Evolutionary conservation across 768 basidiomycete genomes (phyloP), one percentile per base, ranked within the genome.

Genomic region (Russula virescens): DNA sequence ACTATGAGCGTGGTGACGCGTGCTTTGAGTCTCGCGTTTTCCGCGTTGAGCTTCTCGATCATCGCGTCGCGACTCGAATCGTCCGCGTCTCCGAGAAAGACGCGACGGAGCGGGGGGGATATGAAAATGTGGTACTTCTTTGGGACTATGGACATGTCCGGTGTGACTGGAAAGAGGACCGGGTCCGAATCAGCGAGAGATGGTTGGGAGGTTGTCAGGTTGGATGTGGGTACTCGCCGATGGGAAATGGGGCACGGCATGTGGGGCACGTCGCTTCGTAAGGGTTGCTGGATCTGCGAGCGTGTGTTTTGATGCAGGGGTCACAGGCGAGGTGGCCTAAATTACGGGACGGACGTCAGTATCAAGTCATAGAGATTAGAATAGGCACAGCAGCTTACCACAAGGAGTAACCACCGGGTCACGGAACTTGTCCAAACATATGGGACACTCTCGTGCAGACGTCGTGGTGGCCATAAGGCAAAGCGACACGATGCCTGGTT

Each of bases 341-440:
- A 1, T 35, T n/a, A 21, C 1, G 9, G 25, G n/a, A 28, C 31
- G 10, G 6, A 9, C 11, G n/a, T 51, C 18, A 55, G 5, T 8
- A 28, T 6, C 18, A 6, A 34, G 48, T 23, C n/a, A 11, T 2
- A 13, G 31, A 31, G 31, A 13, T 16, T 16, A 16, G 31, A 13
- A 35, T 16, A 3, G 13, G 23, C 23, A 11, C 9, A 6, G 13
- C n/a, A 8, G 59, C 64, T 46, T 46, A 62, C 66, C 66, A 18
- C 66, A 65, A 46, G 66, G 66, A 40, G 60, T 65, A 31, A 48
- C 63, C 7, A 67, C 63, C 0, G 66, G 63, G 18, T 65, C 50
- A 11, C 55, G 57, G 50, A 65, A 31, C 40, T 28, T 51, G 23
- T 67, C 66, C 26, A 67, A 53, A 51, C 66, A 67, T 45, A 67